Evolutionary conservation across 441 rosid genomes (phyloP), one percentile per base, ranked within the genome.

Genomic region (Eruca vesicaria): DNA sequence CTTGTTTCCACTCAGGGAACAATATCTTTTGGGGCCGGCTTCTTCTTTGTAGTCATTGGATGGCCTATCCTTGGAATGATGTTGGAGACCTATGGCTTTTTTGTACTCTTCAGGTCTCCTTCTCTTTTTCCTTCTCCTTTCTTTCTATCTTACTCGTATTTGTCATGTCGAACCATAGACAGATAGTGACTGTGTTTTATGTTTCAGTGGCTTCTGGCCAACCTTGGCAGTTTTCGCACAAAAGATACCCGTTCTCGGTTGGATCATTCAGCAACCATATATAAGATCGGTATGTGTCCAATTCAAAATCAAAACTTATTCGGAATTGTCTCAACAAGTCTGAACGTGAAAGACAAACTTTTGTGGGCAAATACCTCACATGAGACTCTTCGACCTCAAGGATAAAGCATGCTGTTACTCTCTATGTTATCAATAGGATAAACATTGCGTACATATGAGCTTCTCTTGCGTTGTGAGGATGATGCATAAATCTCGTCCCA

Each of bases 201-300:
- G 55, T 55, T 82, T 79, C 91, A 91, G 98, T 84, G 99, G 99
- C 68, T 95, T 95, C 94, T 95, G 99, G 99, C 99, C 97, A 9
- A 93, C 99, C 45, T 86, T 95, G 63, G 83, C 99, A 68, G 94
- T 93, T 68, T 95, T 93, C 68, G 71, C 87, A 55, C 97, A 93
- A 82, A 95, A 83, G 92, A 95, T 95, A 81, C 99, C 99, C 9
- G 59, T 95, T 76, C 92, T 95, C 53, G 93, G 98, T 70, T 95
- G 98, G 99, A 66, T 91, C 31, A 74, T 95, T 76, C 97, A 90
- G 75, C 97, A 86, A 69, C 98, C 97, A 64, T 88, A 76, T 75
- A 65, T 93, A 66, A 85, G 92, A 95, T 86, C 97, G 86, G 98
- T 95, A 90, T 82, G 95, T 82, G 58, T 55, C 75, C 6, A 5